These are phyloP conservation scores for Sphagnum fallax DNA, from an alignment of 228 moss, liverwort and hornwort species.

Conservation along the genomic window DNA sequence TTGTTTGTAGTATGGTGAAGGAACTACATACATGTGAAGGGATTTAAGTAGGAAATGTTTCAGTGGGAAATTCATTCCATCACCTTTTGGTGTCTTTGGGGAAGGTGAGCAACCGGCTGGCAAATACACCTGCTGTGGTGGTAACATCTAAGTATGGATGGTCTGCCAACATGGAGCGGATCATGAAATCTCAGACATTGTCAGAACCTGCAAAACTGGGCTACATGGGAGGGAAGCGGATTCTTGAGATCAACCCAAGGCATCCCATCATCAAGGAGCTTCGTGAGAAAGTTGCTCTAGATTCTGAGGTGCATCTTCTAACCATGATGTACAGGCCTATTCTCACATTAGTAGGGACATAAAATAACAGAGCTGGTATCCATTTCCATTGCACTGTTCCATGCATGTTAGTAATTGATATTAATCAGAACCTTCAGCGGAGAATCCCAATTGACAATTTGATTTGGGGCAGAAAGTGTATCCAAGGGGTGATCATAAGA, in stretches of 20 bases:
- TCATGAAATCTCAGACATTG: conserved; percentile 95
- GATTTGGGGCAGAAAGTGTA: too few relatives aligned
- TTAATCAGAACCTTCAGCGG: neutral
- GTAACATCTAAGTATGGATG: conserved; percentile 96
- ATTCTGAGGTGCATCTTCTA: conserved; percentile 39
- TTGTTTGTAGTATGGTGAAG: too few relatives aligned
- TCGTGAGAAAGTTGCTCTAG: conserved; percentile 67
- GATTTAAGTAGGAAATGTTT: neutral
- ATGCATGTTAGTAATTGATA: too few relatives aligned
- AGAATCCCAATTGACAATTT: too few relatives aligned
- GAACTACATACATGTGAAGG: too few relatives aligned
- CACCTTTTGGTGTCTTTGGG: neutral
- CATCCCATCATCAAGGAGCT: conserved; percentile 93
- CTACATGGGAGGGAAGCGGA: conserved; percentile 90
- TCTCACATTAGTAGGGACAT: too few relatives aligned
- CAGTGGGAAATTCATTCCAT: neutral
- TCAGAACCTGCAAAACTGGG: conserved; percentile 82
- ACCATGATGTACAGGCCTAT: too few relatives aligned
- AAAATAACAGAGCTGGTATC: too few relatives aligned
- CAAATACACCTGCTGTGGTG: conserved; percentile 88
- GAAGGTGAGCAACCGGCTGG: conserved; percentile 82
- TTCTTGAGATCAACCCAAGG: conserved; percentile 84
- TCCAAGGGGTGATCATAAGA: too few relatives aligned
- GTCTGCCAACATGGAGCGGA: conserved; percentile 98
- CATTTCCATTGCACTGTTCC: too few relatives aligned